These are phyloP conservation scores for Cyclotella cryptica DNA, from an alignment of 108 stramenopile species.

Conservation along the genomic window DNA sequence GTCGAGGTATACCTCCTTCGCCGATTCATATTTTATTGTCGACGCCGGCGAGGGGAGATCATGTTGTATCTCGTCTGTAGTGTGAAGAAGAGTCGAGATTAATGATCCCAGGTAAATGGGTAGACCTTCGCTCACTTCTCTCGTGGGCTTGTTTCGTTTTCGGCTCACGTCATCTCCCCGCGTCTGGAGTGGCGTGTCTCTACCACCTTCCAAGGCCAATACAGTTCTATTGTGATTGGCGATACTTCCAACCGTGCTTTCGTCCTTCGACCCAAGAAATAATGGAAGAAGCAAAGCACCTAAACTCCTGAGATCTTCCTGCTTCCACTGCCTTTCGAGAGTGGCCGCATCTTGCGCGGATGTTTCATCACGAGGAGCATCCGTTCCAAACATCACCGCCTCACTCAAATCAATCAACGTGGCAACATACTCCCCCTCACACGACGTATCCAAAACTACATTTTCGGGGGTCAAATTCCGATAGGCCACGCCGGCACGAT, in stretches of 20 bases:
- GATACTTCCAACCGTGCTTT: neutral
- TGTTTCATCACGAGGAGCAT: no score
- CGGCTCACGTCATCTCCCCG: conserved; percentile 14
- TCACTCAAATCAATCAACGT: no score
- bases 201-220: neutral
- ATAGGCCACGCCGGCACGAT: conserved; percentile 21
- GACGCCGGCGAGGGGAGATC: conserved; percentile 3
- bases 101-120: conserved; percentile 36
- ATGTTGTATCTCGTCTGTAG: neutral
- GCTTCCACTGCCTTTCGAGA: conserved; percentile 18
- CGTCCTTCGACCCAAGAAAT: conserved; percentile 1
- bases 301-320: conserved; percentile 20
- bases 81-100: conserved; percentile 28
- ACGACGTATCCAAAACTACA: conserved; percentile 5
- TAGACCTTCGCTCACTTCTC: conserved; percentile 22
- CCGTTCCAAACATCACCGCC: no score
- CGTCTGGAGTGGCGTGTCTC: neutral
- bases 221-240: neutral
- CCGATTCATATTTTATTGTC: conserved; percentile 21
- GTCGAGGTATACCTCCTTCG: conserved; percentile 32
- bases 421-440: conserved; percentile 22
- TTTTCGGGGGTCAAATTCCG: conserved; percentile 7
- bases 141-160: conserved; percentile 27
- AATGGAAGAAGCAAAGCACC: conserved; percentile 25
- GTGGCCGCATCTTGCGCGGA: neutral